Evolutionary conservation across 768 basidiomycete genomes (phyloP).

Genomic region (Fomitopsis serialis): DNA sequence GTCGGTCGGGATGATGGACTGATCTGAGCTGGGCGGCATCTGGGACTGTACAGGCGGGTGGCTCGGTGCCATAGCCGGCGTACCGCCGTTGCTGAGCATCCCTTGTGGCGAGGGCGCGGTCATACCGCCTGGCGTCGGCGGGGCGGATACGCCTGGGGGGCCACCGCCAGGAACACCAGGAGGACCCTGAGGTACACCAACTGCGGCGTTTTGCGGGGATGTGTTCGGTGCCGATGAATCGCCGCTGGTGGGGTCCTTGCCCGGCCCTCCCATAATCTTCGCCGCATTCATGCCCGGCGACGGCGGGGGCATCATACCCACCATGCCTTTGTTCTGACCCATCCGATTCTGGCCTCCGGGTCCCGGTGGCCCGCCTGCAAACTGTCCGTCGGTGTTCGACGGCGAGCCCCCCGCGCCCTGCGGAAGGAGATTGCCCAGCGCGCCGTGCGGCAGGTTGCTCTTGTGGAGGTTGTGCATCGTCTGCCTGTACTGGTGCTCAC

Average conservation of each 20-base stretch:
- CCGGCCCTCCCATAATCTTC: slow-evolving; percentile 9
- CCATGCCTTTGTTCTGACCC: slow-evolving; percentile 32
- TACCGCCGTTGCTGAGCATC: slow-evolving; percentile 21
- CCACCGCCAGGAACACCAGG: slow-evolving; percentile 1
- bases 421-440: slow-evolving; percentile 21
- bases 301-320: slow-evolving; percentile 46
- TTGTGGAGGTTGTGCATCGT: slow-evolving; percentile 33
- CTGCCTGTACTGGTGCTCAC: slow-evolving; percentile 31
- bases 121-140: slow-evolving; percentile 33
- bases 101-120: slow-evolving; percentile 34
- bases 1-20: slow-evolving; percentile 26
- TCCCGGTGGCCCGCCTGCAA: slow-evolving; percentile 27
- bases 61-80: slow-evolving; percentile 13
- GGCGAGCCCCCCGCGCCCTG: slow-evolving; percentile 40
- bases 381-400: slow-evolving; percentile 35
- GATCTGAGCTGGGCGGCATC: slow-evolving; percentile 8
- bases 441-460: slow-evolving; percentile 14
- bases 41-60: slow-evolving; percentile 15
- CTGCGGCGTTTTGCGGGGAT: slow-evolving; percentile 19
- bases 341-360: slow-evolving; percentile 8
- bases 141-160: slow-evolving; percentile 26
- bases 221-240: slow-evolving; percentile 8
- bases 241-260: slow-evolving; percentile 10
- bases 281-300: slow-evolving; percentile 36
- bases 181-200: slow-evolving; percentile 7